Evolutionary conservation across 2,329 filamentous ascomycete species (phyloP), one percentile per base, ranked within the genome.

Genomic region (Leptographium radiaticola): DNA sequence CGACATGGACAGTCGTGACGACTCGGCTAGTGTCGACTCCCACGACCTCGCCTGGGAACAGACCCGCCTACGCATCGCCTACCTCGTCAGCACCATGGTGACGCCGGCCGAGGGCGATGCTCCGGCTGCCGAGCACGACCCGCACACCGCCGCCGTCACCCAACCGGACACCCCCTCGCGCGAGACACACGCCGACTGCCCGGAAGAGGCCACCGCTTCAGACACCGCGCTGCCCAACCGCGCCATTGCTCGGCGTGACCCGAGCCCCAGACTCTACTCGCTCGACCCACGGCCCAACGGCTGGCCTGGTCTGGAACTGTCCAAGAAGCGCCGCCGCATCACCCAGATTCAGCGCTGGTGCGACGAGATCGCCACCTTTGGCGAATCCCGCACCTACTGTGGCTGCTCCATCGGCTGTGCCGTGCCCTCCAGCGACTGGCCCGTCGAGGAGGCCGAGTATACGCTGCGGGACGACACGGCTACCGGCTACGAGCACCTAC

Each of bases 311-410:
- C 12, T 53, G 5, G 40, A 55, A 11, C 10, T 31, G 9, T 13
- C 33, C 9, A 59, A 60, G 48, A 59, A 58, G 49, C 56, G 55
- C 38, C 54, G 53, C 34, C 65, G 62, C 55, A 55, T 61, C 43
- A 54, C 58, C 50, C 69, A 70, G 62, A 75, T 79, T 58, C 64
- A 72, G 55, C 67, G 73, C 56, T 79, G 76, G 76, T 71, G 72
- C 53, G 65, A 65, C 52, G 76, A 79, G 64, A 73, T 79, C 49
- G 66, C 66, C 39, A 62, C 64, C 25, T 64, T 67, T 49, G 42
- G 51, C 34, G 25, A 45, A 7, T 16, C 18, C 30, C 49, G 38
- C 39, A 61, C 63, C 20, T 63, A 65, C 15, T 70, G 69, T 59
- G 61, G 58, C 51, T 67, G 65, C 53, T 63, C 65, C 6, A 60